These are phyloP conservation scores for Emergomyces orientalis DNA, from an alignment of 2,329 filamentous ascomycete genomes.

Conservation along the genomic window DNA sequence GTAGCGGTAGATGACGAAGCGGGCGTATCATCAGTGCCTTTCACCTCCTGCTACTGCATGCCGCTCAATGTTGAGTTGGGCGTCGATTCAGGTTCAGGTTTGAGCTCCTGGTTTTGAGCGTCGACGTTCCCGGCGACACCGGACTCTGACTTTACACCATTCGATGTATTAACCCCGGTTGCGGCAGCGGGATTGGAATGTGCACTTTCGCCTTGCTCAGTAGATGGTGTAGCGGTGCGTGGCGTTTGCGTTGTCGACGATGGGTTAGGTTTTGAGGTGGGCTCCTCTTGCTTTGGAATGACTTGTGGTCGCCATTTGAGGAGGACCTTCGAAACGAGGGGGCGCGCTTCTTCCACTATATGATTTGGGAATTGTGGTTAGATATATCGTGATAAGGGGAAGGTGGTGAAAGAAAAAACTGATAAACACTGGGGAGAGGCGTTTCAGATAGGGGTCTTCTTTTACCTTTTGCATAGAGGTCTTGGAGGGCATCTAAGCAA, in stretches of 20 bases:
- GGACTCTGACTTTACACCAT: conserved; percentile 3
- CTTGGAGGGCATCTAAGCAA: conserved; percentile 49
- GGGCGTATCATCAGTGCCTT: neutral
- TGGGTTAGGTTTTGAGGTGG: conserved; percentile 1
- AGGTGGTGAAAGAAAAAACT: neutral
- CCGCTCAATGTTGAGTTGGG: neutral
- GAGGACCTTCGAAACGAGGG: conserved; percentile 45
- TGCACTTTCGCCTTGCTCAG: neutral
- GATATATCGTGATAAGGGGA: neutral
- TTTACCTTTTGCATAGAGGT: conserved; percentile 49
- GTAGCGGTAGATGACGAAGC: neutral
- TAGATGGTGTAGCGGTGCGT: neutral
- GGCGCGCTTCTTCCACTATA: conserved; percentile 39
- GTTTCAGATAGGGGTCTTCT: conserved; percentile 3
- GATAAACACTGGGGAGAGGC: neutral
- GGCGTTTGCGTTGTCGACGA: neutral
- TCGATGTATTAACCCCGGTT: neutral
- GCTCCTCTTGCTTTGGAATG: conserved; percentile 11
- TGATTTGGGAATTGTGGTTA: conserved; percentile 8
- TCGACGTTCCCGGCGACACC: neutral
- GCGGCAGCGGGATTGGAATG: neutral
- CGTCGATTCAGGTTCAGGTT: neutral
- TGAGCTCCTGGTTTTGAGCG: neutral
- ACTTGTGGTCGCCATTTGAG: conserved; percentile 46
- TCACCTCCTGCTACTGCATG: neutral